Percentiles rank a stretch among this genome's conserved stretches.
Evolutionary conservation across 441 rosid species (phyloP).

Genomic region (Populus trichocarpa): DNA sequence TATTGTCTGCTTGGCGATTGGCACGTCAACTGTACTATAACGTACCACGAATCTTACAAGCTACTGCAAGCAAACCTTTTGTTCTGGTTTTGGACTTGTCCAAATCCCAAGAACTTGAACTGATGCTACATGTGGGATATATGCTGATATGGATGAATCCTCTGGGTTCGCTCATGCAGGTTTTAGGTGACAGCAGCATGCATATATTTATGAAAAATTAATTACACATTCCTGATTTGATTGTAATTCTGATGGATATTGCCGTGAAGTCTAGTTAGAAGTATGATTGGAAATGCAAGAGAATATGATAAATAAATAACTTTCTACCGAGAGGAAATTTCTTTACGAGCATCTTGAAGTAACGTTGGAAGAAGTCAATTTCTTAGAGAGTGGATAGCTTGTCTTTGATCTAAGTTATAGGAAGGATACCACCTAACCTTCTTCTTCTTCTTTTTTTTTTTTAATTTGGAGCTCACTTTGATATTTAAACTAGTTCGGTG

Average conservation of each 20-base stretch:
- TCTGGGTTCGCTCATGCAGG: too few species aligned
- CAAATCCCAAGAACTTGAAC: slow-evolving; percentile 18
- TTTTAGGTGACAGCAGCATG: background rate
- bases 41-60: slow-evolving; percentile 27
- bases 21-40: slow-evolving; percentile 24
- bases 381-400: background rate
- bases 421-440: background rate
- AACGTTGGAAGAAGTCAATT: background rate
- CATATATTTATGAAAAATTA: background rate
- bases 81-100: slow-evolving; percentile 1
- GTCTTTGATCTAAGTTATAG: background rate
- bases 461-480: background rate
- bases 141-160: too few species aligned
- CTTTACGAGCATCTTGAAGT: background rate
- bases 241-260: background rate
- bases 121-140: too few species aligned
- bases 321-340: background rate
- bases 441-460: too few species aligned
- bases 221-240: background rate
- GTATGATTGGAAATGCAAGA: background rate
- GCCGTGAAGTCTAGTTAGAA: too few species aligned
- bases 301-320: background rate
- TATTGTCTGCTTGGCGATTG: slow-evolving; percentile 22
- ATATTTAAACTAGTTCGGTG: too few species aligned
- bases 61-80: background rate